A percentile compares a stretch with the other conserved stretches of the same genome.
Evolutionary conservation across 2,329 filamentous ascomycete genomes (phyloP).

Genomic region (Arthrinium phaeospermum): DNA sequence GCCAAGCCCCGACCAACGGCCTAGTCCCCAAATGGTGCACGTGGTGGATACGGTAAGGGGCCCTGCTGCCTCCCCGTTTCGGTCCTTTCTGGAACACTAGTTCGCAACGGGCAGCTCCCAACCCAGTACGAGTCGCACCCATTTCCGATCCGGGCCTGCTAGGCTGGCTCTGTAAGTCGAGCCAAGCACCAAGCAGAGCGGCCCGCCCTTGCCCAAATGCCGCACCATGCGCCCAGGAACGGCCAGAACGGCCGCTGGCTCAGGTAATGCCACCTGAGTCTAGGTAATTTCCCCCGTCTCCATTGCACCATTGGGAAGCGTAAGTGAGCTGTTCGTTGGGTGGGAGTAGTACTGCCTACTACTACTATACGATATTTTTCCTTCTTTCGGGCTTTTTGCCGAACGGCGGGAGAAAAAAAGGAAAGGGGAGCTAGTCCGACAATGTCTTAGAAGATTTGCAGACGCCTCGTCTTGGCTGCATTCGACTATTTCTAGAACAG

Average conservation of each 20-base stretch:
- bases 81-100: slow-evolving; percentile 1
- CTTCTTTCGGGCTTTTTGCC: neutral
- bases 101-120: neutral
- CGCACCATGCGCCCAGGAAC: neutral
- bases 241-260: no score
- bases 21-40: neutral
- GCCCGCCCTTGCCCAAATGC: neutral
- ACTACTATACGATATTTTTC: neutral
- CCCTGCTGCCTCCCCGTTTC: neutral
- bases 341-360: no score
- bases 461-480: neutral
- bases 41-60: neutral
- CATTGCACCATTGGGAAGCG: neutral
- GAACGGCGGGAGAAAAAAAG: neutral
- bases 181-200: neutral
- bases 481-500: slow-evolving; percentile 1
- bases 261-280: no score
- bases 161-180: neutral
- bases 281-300: neutral
- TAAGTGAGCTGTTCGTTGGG: no score
- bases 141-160: neutral
- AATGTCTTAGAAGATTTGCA: neutral
- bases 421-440: neutral
- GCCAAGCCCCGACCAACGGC: no score
- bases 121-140: neutral